Percentiles rank a stretch among this genome's conserved stretches.
Evolutionary conservation across 108 stramenopile genomes (phyloP).

Genomic region (Cyclotella choctawhatcheeana): DNA sequence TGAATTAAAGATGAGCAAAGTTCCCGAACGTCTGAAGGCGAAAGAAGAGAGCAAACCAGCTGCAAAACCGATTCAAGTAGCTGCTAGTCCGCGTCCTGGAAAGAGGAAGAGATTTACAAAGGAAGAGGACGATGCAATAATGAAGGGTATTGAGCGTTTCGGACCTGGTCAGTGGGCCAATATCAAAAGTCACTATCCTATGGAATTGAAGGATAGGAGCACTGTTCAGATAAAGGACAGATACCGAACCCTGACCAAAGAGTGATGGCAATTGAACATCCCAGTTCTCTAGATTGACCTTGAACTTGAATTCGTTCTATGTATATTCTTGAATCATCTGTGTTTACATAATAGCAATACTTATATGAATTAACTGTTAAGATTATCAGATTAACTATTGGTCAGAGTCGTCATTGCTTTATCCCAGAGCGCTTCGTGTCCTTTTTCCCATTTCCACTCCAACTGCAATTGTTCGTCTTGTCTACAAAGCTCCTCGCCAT

Average conservation of each 20-base stretch:
- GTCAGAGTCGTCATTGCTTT: background rate
- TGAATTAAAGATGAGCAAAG: constrained; percentile 11
- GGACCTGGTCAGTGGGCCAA: constrained; percentile 68
- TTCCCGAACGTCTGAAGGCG: constrained; percentile 28
- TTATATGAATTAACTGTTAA: too few relatives aligned
- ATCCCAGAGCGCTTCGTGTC: constrained; percentile 13
- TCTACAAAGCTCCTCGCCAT: constrained; percentile 1
- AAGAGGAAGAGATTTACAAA: constrained; percentile 62
- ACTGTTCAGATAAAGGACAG: constrained; percentile 80
- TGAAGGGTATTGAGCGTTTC: constrained; percentile 52
- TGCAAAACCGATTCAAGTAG: background rate
- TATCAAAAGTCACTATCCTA: constrained; percentile 61
- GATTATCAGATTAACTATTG: background rate
- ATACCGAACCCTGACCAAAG: constrained; percentile 61
- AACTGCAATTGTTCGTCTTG: constrained; percentile 19
- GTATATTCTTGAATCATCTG: background rate
- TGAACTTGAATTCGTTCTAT: too few relatives aligned
- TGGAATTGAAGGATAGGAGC: constrained; percentile 58
- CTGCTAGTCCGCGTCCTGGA: background rate
- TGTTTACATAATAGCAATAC: too few relatives aligned
- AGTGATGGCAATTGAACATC: too few relatives aligned
- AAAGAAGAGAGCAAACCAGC: background rate
- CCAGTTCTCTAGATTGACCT: too few relatives aligned
- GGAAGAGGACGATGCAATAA: constrained; percentile 63
- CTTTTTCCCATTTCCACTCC: constrained; percentile 16